Base-by-base conservation (phyloP, 73 alveolate genomes). In the Paramecium primaurelia region DNA sequence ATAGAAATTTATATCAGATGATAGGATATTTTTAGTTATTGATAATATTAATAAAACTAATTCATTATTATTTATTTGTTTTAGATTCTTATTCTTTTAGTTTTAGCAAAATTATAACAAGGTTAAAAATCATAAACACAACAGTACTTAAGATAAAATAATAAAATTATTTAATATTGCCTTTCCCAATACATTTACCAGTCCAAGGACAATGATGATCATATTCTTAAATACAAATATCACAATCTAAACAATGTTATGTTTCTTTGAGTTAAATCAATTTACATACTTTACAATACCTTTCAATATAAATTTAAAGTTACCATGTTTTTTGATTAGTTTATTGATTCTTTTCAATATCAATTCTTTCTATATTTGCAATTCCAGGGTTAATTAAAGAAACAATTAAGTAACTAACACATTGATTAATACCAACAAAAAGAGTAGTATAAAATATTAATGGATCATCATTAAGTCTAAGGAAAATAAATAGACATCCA, bases 191-290 rank as follows among this genome's bases (percentile, higher is more conserved):
- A 60, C 97, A 95, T 84, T 95, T 95, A 4, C 97, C 95, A 88
- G 97, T 95, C 97, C 97, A 95, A 3, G 97, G 97, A 73, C 97
- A 95, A 86, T 95, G 97, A 93, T 95, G 97, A 89, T 95, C 97
- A 40, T 28, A 68, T 47, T 93, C 96, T 11, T 51, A 44, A 7
- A 94, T 80, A 71, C 97, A 94, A 18, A 93, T 95, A 71, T 94
- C 97, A 49, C 97, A 94, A 59, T 94, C 97, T 49, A 89, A 95
- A 54, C 97, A 94, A 90, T 94, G 97, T 20, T 47, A 20, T 2
- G 97, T 93, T 20, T 86, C 75, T 59, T 22, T 59, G 25, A 38
- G 36, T 84, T 86, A 49, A 2, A 92, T 28, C 40, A 93, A 38
- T 92, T 93, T 47, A 37, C 96, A 93, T 3, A 54, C 71, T 64